Base-by-base conservation (phyloP, 1,139 yeast genomes). In the Blastobotrys capitulatus region DNA sequence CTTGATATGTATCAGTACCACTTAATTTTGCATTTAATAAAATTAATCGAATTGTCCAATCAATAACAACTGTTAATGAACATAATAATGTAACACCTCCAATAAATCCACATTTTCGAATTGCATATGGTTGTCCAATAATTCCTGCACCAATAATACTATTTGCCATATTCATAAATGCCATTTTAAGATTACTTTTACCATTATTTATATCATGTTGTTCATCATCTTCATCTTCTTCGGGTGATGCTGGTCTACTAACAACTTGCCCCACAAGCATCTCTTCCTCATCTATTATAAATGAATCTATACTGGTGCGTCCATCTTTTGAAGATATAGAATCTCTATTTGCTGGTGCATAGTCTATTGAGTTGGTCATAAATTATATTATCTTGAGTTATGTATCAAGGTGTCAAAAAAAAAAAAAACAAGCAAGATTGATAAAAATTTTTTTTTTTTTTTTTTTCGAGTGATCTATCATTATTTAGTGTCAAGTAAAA, bases 91-190 rank as follows among this genome's bases (percentile, higher is more conserved):
- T 18, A 0, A 84, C 65, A 3, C 96, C 96, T 0, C 94, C 89
- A 0, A 83, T 56, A 1, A 90, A 66, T 0, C 97, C 97, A 29
- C 87, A 77, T 60, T 88, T 86, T 48, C 77, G 73, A 59, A 90
- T 81, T 0, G 97, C 97, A 60, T 83, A 86, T 1, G 97, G 95
- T 59, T 89, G 95, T 1, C 97, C 96, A 41, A 90, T 88, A 46
- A 92, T 87, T 1, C 97, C 97, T 0, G 97, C 97, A 0, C 97
- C 97, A 13, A 90, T 73, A 52, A 89, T 90, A 15, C 69, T 84
- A 67, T 90, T 90, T 20, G 97, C 95, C 96, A 90, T 89, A 66
- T 90, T 90, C 95, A 90, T 86, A 61, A 90, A 89, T 12, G 97
- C 97, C 89, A 86, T 85, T 54, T 77, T 77, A 77, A 89, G 75